These are phyloP conservation scores for Exophiala sp. DNA, from an alignment of 2,329 filamentous ascomycete species.

Conservation along the genomic window DNA sequence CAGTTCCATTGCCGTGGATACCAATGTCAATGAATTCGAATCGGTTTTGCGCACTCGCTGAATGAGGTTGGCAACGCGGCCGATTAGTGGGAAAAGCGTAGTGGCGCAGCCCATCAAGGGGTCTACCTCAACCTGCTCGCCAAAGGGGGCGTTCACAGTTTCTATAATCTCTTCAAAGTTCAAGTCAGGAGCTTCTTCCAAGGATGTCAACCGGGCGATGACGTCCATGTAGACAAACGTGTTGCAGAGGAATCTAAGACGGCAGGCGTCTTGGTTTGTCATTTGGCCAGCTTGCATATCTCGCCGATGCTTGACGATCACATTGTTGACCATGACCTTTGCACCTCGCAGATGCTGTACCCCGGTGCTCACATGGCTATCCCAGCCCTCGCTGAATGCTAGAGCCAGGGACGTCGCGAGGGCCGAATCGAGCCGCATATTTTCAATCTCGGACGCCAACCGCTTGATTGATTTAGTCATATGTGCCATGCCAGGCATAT, in stretches of 20 bases:
- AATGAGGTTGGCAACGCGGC: constrained; percentile 60
- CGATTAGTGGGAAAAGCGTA: constrained; percentile 63
- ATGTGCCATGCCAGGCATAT: constrained; percentile 61
- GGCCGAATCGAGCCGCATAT: constrained; percentile 53
- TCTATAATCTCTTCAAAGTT: constrained; percentile 48
- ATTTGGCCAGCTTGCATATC: constrained; percentile 22
- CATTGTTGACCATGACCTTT: constrained; percentile 56
- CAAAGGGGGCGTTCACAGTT: constrained; percentile 36
- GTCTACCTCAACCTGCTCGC: constrained; percentile 54
- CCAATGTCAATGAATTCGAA: constrained; percentile 55
- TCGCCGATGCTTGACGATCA: constrained; percentile 46
- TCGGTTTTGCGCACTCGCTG: constrained; percentile 52
- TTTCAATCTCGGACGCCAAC: constrained; percentile 54
- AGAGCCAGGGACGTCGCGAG: constrained; percentile 64
- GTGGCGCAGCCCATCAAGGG: constrained; percentile 64
- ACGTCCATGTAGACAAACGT: constrained; percentile 71
- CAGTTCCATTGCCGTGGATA: constrained; percentile 57
- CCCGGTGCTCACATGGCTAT: constrained; percentile 61
- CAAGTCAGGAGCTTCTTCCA: constrained; percentile 52
- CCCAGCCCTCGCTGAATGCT: constrained; percentile 66
- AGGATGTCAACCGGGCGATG: constrained; percentile 60
- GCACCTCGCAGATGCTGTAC: constrained; percentile 65
- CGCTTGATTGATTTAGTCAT: constrained; percentile 59
- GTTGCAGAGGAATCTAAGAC: constrained; percentile 63
- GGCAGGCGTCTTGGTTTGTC: constrained; percentile 34